phyloP scores from a whole-genome alignment of 2,329 filamentous ascomycete species.

The Elsinoe necatrix region DNA sequence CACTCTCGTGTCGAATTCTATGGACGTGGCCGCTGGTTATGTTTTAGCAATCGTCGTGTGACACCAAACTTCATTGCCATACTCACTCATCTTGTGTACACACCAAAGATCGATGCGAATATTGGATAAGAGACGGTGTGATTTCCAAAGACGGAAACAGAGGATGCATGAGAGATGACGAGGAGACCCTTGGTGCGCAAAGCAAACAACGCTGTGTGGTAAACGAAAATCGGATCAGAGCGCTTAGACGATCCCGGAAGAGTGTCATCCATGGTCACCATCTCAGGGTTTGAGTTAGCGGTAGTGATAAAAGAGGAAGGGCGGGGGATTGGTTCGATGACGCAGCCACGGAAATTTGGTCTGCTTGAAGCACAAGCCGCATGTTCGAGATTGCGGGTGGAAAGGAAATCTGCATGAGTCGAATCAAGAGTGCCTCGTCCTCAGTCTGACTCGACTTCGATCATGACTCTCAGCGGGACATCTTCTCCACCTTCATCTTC shows the following conservation, averaged over 20 bases:
- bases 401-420: not conserved
- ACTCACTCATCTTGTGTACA: conserved; percentile 9
- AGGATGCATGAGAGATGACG: conserved; percentile 1
- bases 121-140: not conserved
- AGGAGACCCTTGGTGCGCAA: conserved; percentile 11
- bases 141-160: not conserved
- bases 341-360: conserved; percentile 2
- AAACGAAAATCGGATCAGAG: not conserved
- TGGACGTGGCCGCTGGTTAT: conserved; percentile 8
- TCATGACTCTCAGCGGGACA: not conserved
- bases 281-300: not conserved
- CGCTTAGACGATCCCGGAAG: conserved; percentile 2
- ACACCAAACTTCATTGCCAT: not conserved
- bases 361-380: not conserved
- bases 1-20: conserved; percentile 6
- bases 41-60: not conserved
- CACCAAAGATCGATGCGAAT: not conserved
- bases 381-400: not conserved
- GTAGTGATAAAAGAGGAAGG: not conserved
- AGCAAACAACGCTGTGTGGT: not conserved
- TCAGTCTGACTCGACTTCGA: not conserved
- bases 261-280: conserved; percentile 10
- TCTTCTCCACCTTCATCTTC: not conserved
- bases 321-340: not conserved
- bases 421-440: not conserved